A percentile compares a stretch with the other conserved stretches of the same genome.
These are phyloP conservation scores for Erodium moschatum DNA, from an alignment of 441 rosid genomes.

Conservation along the genomic window DNA sequence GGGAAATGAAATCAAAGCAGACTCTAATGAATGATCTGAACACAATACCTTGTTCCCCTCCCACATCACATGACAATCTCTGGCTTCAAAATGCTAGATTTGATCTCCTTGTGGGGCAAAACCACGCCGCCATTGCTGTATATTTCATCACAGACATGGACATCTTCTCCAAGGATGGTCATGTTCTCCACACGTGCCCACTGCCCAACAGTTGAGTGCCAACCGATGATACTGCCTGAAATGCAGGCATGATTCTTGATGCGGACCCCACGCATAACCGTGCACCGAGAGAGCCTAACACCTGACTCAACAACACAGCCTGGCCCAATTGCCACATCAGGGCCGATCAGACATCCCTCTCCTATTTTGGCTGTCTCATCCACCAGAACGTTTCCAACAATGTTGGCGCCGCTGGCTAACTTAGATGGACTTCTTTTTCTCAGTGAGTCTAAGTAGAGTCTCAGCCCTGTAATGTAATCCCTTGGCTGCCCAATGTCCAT, in stretches of 20 bases:
- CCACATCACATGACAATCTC: background rate
- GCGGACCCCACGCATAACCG: background rate
- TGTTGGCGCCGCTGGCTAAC: constrained; percentile 25
- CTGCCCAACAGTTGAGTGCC: background rate
- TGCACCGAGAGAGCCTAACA: constrained; percentile 1
- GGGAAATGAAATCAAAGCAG: background rate
- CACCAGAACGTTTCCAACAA: background rate
- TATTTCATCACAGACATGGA: constrained; percentile 3
- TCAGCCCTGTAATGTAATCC: constrained; percentile 85
- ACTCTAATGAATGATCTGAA: background rate
- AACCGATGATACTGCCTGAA: background rate
- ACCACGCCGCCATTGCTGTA: background rate
- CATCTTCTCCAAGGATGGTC: background rate
- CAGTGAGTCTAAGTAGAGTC: constrained; percentile 78
- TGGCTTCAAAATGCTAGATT: background rate
- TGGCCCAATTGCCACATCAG: background rate
- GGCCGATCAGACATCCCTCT: background rate
- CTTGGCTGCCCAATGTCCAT: constrained; percentile 98
- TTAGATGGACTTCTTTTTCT: constrained; percentile 54
- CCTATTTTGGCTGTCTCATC: background rate
- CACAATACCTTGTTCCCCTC: background rate
- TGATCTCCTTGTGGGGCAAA: constrained; percentile 1
- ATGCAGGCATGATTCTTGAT: constrained; percentile 1
- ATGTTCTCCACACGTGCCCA: constrained; percentile 1
- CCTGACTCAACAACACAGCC: constrained; percentile 2